Evolutionary conservation across 805 yeast genomes (phyloP).

Genomic region (Candida peoriensis): DNA sequence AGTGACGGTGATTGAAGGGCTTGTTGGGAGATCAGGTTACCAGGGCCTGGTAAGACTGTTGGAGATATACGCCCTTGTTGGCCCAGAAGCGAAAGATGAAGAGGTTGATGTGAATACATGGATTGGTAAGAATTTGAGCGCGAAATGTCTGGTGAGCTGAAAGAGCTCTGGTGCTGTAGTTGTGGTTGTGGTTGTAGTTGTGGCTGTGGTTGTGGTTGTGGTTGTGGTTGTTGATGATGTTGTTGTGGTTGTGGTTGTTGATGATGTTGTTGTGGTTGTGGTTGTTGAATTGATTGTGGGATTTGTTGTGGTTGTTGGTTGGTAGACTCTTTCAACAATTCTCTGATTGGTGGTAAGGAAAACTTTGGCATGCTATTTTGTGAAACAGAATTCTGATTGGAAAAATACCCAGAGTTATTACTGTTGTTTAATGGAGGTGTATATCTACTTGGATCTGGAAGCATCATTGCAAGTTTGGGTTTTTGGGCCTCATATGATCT

Average conservation of each 20-base stretch:
- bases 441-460: slow-evolving; percentile 18
- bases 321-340: slow-evolving; percentile 1
- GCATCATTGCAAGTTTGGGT: slow-evolving; percentile 15
- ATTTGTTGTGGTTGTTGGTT: slow-evolving; percentile 1
- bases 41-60: neutral
- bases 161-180: neutral
- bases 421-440: too few relatives aligned
- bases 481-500: slow-evolving; percentile 4
- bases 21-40: too few relatives aligned
- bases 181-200: slow-evolving; percentile 39
- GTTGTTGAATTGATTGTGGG: neutral
- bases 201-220: slow-evolving; percentile 14
- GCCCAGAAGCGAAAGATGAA: neutral
- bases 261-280: slow-evolving; percentile 1
- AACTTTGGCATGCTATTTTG: too few relatives aligned
- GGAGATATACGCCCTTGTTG: slow-evolving; percentile 4
- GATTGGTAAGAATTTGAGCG: slow-evolving; percentile 7
- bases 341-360: slow-evolving; percentile 4
- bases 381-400: too few relatives aligned
- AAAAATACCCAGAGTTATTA: too few relatives aligned
- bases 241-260: slow-evolving; percentile 1
- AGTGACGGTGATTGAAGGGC: too few relatives aligned
- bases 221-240: slow-evolving; percentile 7
- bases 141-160: slow-evolving; percentile 12
- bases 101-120: slow-evolving; percentile 2